Conservation (phyloP, 805 yeast species). For the Candida oleophila region DNA sequence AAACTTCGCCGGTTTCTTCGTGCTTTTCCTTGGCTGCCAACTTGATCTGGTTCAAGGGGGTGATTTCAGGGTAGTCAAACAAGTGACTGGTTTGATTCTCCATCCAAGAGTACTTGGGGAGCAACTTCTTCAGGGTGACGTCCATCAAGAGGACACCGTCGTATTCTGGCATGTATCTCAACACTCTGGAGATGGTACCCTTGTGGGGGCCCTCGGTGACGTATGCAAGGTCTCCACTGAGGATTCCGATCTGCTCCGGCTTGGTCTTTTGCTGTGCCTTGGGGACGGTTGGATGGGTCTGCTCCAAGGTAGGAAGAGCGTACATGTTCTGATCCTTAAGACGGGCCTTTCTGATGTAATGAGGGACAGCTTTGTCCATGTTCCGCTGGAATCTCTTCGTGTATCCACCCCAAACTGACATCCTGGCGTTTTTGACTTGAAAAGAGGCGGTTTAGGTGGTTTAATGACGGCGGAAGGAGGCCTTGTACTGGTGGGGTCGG, state of each 20-base stretch:
- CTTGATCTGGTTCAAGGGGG: slow-evolving; percentile 60
- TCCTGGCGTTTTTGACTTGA: slow-evolving; percentile 9
- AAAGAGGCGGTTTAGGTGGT: too few relatives aligned
- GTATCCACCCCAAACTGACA: slow-evolving; percentile 27
- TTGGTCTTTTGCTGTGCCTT: slow-evolving; percentile 34
- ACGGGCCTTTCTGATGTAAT: slow-evolving; percentile 27
- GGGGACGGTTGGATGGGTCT: slow-evolving; percentile 10
- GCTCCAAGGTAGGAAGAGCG: slow-evolving; percentile 36
- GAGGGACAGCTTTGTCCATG: slow-evolving; percentile 28
- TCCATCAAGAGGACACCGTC: slow-evolving; percentile 69
- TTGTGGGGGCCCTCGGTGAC: slow-evolving; percentile 65
- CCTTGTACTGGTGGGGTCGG: background rate
- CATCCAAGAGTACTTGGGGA: slow-evolving; percentile 74
- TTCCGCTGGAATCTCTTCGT: slow-evolving; percentile 36
- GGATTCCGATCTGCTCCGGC: slow-evolving; percentile 56
- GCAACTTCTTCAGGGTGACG: slow-evolving; percentile 61
- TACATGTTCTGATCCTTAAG: slow-evolving; percentile 20
- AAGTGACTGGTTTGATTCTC: slow-evolving; percentile 72
- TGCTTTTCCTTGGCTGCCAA: slow-evolving; percentile 76
- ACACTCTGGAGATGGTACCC: slow-evolving; percentile 73
- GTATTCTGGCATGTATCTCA: slow-evolving; percentile 54
- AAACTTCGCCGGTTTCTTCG: slow-evolving; percentile 54
- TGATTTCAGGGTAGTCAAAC: slow-evolving; percentile 63
- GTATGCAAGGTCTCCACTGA: slow-evolving; percentile 77
- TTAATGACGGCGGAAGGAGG: too few relatives aligned